Evolutionary conservation across 2,329 filamentous ascomycete species (phyloP).

Genomic region (Macrophomina pseudophaseolina): DNA sequence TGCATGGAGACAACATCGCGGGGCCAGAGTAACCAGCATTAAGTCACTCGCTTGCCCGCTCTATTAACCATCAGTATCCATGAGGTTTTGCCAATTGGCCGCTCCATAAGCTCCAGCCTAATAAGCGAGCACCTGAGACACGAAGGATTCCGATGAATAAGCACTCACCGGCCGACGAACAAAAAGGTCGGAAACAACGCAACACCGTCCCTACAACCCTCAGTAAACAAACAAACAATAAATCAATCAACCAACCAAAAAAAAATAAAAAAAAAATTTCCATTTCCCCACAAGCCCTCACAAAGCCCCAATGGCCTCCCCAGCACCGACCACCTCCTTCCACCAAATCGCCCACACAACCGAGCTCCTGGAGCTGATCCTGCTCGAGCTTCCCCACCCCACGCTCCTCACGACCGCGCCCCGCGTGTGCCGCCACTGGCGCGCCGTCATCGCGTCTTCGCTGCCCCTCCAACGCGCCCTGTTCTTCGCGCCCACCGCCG

Average conservation of each 20-base stretch:
- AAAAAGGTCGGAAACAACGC: too few species aligned
- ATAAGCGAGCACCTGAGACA: too few species aligned
- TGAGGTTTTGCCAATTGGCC: too few species aligned
- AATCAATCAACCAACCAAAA: neutral
- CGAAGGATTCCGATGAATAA: too few species aligned
- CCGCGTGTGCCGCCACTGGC: constrained; percentile 2
- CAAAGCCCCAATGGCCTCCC: neutral
- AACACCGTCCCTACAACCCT: neutral
- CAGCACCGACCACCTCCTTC: neutral
- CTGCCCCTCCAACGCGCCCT: constrained; percentile 7
- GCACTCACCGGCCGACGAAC: too few species aligned
- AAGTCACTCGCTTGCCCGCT: too few species aligned
- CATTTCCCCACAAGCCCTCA: too few species aligned
- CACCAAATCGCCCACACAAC: neutral
- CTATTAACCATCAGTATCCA: too few species aligned
- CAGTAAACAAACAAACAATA: too few species aligned
- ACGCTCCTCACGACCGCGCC: neutral
- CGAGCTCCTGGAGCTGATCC: constrained; percentile 15
- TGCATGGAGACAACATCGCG: too few species aligned
- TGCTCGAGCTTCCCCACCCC: neutral
- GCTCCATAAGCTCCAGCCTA: too few species aligned
- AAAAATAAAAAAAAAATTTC: neutral
- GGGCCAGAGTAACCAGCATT: too few species aligned
- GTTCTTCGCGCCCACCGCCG: neutral
- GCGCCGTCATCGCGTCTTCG: neutral